Conservation (phyloP, 73 alveolate genomes). For the Paramecium biaurelia region DNA sequence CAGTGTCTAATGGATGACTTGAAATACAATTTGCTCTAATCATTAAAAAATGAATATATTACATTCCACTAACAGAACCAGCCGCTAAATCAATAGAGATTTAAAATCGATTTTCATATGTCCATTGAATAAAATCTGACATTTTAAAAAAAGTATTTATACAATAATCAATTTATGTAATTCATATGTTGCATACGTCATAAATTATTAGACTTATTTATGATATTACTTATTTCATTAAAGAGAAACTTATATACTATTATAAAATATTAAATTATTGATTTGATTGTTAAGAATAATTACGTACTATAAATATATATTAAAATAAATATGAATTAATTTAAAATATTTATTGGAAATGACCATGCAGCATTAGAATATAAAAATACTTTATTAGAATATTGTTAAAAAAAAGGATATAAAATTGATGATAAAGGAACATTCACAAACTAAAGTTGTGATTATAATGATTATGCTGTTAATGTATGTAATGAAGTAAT, state of each 20-base stretch:
- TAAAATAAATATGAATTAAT: not conserved
- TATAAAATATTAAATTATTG: not conserved
- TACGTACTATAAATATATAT: not conserved
- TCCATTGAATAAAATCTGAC: slow-evolving; percentile 21
- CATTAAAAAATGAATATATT: not conserved
- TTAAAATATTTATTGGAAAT: slow-evolving; percentile 64
- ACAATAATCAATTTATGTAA: not conserved
- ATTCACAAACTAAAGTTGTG: slow-evolving; percentile 56
- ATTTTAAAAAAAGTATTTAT: slow-evolving; percentile 1
- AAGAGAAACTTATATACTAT: not conserved
- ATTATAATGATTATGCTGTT: slow-evolving; percentile 70
- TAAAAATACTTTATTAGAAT: slow-evolving; percentile 50
- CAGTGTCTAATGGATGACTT: slow-evolving; percentile 65
- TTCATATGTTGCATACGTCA: not conserved
- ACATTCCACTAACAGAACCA: slow-evolving; percentile 7
- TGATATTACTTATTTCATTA: not conserved
- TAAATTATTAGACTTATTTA: not conserved
- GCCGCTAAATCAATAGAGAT: not conserved
- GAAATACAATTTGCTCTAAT: slow-evolving; percentile 28
- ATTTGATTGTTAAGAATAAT: not conserved
- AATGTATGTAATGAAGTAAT: slow-evolving; percentile 65
- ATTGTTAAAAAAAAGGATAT: slow-evolving; percentile 46
- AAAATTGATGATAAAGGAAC: slow-evolving; percentile 47
- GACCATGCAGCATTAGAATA: slow-evolving; percentile 75
- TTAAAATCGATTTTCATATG: not conserved